Percentiles rank a stretch among this genome's conserved stretches.
These are phyloP conservation scores for Beauveria asiatica DNA, from an alignment of 2,329 filamentous ascomycete genomes.

Conservation along the genomic window DNA sequence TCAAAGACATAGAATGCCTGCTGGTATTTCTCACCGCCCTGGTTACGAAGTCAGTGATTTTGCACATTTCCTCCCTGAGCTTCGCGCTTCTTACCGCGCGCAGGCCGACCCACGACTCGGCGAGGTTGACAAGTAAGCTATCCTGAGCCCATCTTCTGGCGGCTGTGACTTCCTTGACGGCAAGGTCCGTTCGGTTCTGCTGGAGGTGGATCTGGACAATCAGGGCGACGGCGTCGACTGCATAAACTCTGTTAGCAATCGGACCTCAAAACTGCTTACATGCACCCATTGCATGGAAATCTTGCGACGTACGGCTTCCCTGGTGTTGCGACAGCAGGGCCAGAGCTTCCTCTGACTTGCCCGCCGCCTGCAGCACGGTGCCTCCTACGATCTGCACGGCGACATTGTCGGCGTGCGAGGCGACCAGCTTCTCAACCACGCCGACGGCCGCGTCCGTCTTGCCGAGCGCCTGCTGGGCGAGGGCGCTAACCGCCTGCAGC, in stretches of 20 bases:
- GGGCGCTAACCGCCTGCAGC: constrained; percentile 64
- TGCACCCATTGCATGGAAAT: not conserved
- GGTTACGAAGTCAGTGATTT: constrained; percentile 18
- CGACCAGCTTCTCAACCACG: constrained; percentile 58
- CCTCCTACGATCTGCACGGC: constrained; percentile 75
- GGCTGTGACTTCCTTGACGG: constrained; percentile 76
- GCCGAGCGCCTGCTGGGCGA: constrained; percentile 59
- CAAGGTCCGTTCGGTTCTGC: constrained; percentile 86
- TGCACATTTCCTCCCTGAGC: not conserved
- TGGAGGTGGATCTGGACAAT: constrained; percentile 88
- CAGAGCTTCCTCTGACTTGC: constrained; percentile 78
- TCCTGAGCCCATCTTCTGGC: constrained; percentile 94
- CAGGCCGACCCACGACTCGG: constrained; percentile 90
- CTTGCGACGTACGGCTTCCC: constrained; percentile 60
- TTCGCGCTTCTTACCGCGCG: constrained; percentile 52
- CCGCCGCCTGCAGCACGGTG: constrained; percentile 72
- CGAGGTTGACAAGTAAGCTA: constrained; percentile 84
- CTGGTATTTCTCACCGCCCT: constrained; percentile 95
- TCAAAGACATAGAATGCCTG: constrained; percentile 97
- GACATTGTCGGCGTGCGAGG: constrained; percentile 60
- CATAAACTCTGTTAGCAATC: constrained; percentile 17
- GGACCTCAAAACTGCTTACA: not conserved
- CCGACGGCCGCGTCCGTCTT: constrained; percentile 53
- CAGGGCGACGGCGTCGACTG: constrained; percentile 69
- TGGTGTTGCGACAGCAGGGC: constrained; percentile 74